Conservation (phyloP, 2,329 filamentous ascomycete species). For the Pseudocercospora fuligena region DNA sequence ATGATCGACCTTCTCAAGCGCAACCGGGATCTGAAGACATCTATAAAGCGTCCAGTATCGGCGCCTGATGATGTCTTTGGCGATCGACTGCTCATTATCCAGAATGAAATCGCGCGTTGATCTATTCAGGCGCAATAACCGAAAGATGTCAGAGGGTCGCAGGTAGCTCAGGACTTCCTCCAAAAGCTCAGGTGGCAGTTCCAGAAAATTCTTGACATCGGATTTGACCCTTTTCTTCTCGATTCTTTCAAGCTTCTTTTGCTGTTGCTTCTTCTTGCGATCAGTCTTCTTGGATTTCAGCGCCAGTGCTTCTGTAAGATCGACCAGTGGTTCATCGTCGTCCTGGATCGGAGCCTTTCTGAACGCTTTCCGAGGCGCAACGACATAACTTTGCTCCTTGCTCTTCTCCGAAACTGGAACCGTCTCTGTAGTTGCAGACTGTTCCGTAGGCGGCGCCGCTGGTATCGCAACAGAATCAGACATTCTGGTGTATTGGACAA, state of each 20-base stretch:
- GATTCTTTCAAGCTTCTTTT: slow-evolving; percentile 41
- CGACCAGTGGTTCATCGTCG: slow-evolving; percentile 54
- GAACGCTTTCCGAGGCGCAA: slow-evolving; percentile 15
- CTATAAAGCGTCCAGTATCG: slow-evolving; percentile 58
- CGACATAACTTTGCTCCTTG: slow-evolving; percentile 20
- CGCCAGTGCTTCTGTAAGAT: slow-evolving; percentile 55
- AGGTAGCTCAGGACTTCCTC: slow-evolving; percentile 54
- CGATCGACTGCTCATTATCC: slow-evolving; percentile 51
- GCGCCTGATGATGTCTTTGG: slow-evolving; percentile 48
- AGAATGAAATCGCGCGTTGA: slow-evolving; percentile 51
- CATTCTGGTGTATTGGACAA: not conserved
- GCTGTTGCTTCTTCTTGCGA: slow-evolving; percentile 51
- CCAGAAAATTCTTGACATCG: slow-evolving; percentile 45
- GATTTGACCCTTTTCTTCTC: slow-evolving; percentile 42
- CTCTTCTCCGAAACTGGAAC: not conserved
- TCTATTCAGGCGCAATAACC: slow-evolving; percentile 50
- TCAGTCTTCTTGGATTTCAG: slow-evolving; percentile 60
- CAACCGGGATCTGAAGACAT: slow-evolving; percentile 58
- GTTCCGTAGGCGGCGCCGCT: not conserved
- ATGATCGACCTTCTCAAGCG: slow-evolving; percentile 44
- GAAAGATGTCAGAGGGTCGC: slow-evolving; percentile 57
- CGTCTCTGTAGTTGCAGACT: not conserved
- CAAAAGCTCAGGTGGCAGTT: slow-evolving; percentile 60
- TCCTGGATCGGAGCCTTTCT: slow-evolving; percentile 29
- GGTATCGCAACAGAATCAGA: not conserved